A percentile compares a stretch with the other conserved stretches of the same genome.
phyloP scores from a whole-genome alignment of 1,139 yeast species.

The Yamadazyma atmosphaerica region DNA sequence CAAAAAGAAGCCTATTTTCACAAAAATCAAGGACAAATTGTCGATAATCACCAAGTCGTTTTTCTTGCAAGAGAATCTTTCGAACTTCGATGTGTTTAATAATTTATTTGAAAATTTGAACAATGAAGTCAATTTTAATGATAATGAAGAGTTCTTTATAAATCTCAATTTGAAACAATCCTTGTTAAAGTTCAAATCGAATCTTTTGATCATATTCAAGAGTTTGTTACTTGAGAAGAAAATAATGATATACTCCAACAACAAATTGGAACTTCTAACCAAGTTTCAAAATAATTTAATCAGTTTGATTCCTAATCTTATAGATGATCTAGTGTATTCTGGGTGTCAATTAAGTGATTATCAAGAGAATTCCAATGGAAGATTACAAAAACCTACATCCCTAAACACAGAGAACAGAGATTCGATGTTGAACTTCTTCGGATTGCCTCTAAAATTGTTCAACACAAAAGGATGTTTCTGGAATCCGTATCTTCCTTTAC shows the following conservation, averaged over 20 bases:
- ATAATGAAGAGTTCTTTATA: constrained; percentile 54
- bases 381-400: constrained; percentile 61
- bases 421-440: constrained; percentile 77
- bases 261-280: constrained; percentile 75
- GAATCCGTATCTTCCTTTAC: constrained; percentile 90
- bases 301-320: constrained; percentile 74
- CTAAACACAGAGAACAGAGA: constrained; percentile 75
- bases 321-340: constrained; percentile 70
- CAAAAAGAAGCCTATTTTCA: constrained; percentile 76
- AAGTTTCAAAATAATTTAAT: constrained; percentile 72
- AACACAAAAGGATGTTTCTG: constrained; percentile 82
- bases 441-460: constrained; percentile 84
- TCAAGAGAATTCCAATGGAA: constrained; percentile 46
- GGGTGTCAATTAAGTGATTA: constrained; percentile 76
- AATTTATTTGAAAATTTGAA: constrained; percentile 74
- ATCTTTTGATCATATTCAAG: constrained; percentile 70
- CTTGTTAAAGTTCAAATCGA: constrained; percentile 57
- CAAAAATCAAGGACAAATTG: constrained; percentile 84
- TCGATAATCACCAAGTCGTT: constrained; percentile 87
- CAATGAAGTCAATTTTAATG: constrained; percentile 29
- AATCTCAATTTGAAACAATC: constrained; percentile 74
- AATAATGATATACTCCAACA: constrained; percentile 69
- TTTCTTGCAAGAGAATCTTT: constrained; percentile 77
- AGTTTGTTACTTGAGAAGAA: constrained; percentile 74
- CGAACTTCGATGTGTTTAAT: constrained; percentile 66